Evolutionary conservation across 1,139 yeast genomes (phyloP), one percentile per base, ranked within the genome.

Genomic region (Saccharomycopsis hybrid): DNA sequence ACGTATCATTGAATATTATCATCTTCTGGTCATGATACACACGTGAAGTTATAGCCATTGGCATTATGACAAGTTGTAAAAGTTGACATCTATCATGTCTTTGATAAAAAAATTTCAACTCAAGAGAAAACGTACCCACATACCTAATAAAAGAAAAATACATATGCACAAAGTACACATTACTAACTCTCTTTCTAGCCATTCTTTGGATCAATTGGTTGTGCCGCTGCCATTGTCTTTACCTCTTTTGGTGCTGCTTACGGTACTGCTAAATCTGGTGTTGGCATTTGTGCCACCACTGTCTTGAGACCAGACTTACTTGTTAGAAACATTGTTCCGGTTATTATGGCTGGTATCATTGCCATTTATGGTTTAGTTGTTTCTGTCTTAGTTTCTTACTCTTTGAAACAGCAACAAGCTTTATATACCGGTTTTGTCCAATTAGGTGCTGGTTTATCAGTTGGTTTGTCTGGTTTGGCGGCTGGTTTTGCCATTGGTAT

Each of bases 221-320:
- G 98, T 77, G 96, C 98, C 56, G 90, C 97, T 52, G 97, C 99
- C 70, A 92, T 94, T 67, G 87, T 92, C 65, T 89, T 92, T 80
- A 92, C 98, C 69, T 88, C 96, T 71, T 85, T 90, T 64, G 99
- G 99, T 76, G 97, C 99, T 61, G 92, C 97, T 51, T 89, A 90
- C 69, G 99, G 98, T 76, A 94, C 98, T 59, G 99, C 99, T 65
- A 94, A 94, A 74, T 85, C 96, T 41, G 99, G 99, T 73, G 95
- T 92, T 58, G 98, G 99, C 81, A 90, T 94, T 66, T 89, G 97
- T 75, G 98, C 96, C 67, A 89, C 97, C 60, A 87, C 96, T 72
- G 96, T 90, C 56, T 77, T 92, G 68, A 86, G 97, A 79, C 98
- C 98, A 58, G 97, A 92, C 69, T 78, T 88, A 69, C 79, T 85